Base-by-base conservation (phyloP, 805 yeast species). In the Candida insectorum region DNA sequence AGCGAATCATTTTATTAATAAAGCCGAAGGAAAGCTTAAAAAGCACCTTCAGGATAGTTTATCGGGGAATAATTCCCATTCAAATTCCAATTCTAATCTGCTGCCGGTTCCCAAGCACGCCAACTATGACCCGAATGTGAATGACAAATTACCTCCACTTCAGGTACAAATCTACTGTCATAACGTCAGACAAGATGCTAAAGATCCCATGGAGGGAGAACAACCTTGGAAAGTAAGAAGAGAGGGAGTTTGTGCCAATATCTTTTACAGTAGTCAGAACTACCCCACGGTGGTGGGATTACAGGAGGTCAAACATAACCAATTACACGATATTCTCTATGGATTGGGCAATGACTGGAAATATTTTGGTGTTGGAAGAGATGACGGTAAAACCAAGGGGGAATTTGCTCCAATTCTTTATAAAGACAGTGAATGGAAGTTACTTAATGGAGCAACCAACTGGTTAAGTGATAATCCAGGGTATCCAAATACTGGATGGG, bases 161-260 rank as follows among this genome's bases (percentile, higher is more conserved):
- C 14, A 39, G 6, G 31, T 43, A n/a, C 48, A 52, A 16, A 39
- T 49, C 4, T 69, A 67, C 45, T 56, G 66, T n/a, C 65, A 71
- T 45, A 71, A 71, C 44, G 58, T 70, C 25, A 51, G 76, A 28
- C 63, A 57, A 35, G 75, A 68, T 33, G 59, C 62, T 39, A 42
- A 36, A 15, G 47, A 51, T 11, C 46, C 47, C 1, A 54, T 43
- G 33, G 41, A 48, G 5, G 64, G 62, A 11, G 82, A 76, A 46
- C 44, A 47, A 33, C 61, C 62, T 1, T 76, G 81, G 81, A 38
- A 39, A 4, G 52, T 44, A 12, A 60, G 81, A 21, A 59, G 59
- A 39, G 44, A 41, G 2, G 60, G 57, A 5, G 55, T 75, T 5
- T 50, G 58, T 11, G 48, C 60, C 21, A 60, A 70, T 11, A 73